phyloP scores from a whole-genome alignment of 2,329 filamentous ascomycete genomes.

The Claviceps sp. region DNA sequence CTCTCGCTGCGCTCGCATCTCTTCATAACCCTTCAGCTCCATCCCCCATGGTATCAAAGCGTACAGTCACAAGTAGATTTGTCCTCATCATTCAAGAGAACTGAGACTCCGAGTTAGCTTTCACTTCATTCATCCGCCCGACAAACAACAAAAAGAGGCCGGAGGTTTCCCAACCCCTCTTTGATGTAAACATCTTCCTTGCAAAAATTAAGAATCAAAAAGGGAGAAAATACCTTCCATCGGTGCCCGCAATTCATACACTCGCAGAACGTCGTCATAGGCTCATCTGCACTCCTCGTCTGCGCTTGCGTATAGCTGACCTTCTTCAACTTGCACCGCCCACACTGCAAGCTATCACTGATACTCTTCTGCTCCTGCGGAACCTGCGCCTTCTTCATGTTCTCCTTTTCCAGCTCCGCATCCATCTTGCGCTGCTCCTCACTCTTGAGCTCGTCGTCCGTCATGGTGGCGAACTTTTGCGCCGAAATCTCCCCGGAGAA shows the following conservation, averaged over 20 bases:
- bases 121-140: neutral
- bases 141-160: neutral
- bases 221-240: slow-evolving; percentile 47
- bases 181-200: too few species aligned
- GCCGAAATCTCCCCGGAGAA: slow-evolving; percentile 60
- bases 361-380: slow-evolving; percentile 85
- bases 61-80: neutral
- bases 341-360: slow-evolving; percentile 74
- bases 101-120: neutral
- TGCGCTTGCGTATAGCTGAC: slow-evolving; percentile 95
- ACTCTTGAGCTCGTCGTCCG: slow-evolving; percentile 81
- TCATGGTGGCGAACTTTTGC: slow-evolving; percentile 71
- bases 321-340: slow-evolving; percentile 85
- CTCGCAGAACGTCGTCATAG: slow-evolving; percentile 67
- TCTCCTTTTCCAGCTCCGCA: slow-evolving; percentile 67
- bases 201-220: neutral
- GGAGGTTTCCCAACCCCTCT: too few species aligned
- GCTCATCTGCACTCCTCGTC: slow-evolving; percentile 90
- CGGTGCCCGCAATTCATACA: slow-evolving; percentile 56
- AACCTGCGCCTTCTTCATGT: slow-evolving; percentile 95
- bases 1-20: neutral
- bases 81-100: neutral
- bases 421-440: slow-evolving; percentile 68
- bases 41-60: neutral
- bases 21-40: neutral